These are phyloP conservation scores for Ophioceras dolichostomum DNA, from an alignment of 2,329 filamentous ascomycete genomes.

Conservation along the genomic window DNA sequence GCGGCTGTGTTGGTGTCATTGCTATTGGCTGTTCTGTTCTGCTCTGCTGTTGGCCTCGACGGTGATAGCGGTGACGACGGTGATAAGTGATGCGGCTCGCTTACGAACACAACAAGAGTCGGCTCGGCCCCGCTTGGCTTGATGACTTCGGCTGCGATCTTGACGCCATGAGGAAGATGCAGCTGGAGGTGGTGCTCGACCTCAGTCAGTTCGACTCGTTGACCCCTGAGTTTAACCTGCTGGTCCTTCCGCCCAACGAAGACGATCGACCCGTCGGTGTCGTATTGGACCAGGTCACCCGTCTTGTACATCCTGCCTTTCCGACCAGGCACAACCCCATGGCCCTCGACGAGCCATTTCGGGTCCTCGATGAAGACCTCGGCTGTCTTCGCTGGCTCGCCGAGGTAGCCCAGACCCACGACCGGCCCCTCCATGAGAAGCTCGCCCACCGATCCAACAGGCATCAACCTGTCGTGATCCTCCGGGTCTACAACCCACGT, in stretches of 20 bases:
- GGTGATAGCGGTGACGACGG: background rate
- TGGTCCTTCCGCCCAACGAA: constrained; percentile 37
- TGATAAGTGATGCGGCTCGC: background rate
- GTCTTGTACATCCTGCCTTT: constrained; percentile 18
- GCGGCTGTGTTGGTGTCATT: background rate
- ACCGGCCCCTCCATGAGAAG: constrained; percentile 28
- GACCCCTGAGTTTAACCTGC: constrained; percentile 44
- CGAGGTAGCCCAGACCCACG: constrained; percentile 33
- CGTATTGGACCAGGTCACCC: constrained; percentile 24
- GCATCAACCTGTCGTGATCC: constrained; percentile 14
- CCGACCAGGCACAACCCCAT: background rate
- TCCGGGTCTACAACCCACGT: constrained; percentile 15
- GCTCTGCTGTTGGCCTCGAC: background rate
- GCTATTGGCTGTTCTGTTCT: background rate
- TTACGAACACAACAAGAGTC: constrained; percentile 9
- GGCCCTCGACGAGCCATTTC: background rate
- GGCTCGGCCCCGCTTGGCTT: constrained; percentile 11
- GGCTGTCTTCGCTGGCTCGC: background rate
- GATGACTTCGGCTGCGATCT: constrained; percentile 16
- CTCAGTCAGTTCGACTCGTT: constrained; percentile 30
- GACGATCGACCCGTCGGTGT: constrained; percentile 20
- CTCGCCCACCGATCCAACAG: constrained; percentile 19
- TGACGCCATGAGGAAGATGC: constrained; percentile 9
- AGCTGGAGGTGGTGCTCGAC: constrained; percentile 6
- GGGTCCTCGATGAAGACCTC: constrained; percentile 3